Percentiles rank a stretch among this genome's conserved stretches.
Evolutionary conservation across 192 early-diverging fungal genomes (phyloP).

Genomic region (Rhizoclosmatium globosum): DNA sequence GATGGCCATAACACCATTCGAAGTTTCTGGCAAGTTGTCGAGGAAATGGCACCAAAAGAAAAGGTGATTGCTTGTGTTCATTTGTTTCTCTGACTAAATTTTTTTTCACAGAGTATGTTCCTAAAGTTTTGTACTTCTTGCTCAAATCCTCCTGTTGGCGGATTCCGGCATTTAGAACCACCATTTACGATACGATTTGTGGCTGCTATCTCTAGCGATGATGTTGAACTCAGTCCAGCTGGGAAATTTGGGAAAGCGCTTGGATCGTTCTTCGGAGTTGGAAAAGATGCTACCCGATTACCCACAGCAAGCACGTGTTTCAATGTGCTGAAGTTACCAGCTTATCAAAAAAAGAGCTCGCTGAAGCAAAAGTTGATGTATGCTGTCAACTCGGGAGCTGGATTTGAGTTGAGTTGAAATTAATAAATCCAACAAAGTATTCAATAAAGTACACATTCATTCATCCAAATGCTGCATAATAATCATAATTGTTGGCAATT

Average conservation of each 20-base stretch:
- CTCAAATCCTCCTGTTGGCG: constrained; percentile 49
- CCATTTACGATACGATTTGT: constrained; percentile 52
- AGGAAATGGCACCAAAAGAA: constrained; percentile 39
- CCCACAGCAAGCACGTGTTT: constrained; percentile 57
- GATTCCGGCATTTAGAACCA: constrained; percentile 48
- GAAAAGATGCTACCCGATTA: constrained; percentile 46
- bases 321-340: constrained; percentile 55
- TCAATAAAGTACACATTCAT: not conserved
- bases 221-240: not conserved
- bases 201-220: constrained; percentile 31
- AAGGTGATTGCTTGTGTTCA: constrained; percentile 2
- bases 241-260: constrained; percentile 31
- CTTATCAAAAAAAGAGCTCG: constrained; percentile 42
- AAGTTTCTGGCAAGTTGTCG: constrained; percentile 45
- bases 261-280: constrained; percentile 43
- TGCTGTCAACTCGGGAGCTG: constrained; percentile 50
- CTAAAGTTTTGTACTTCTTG: constrained; percentile 53
- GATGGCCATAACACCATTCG: constrained; percentile 47
- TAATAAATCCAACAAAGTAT: not conserved
- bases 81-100: not conserved
- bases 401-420: constrained; percentile 53
- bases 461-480: not conserved
- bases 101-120: constrained; percentile 36
- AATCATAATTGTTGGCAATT: no score
- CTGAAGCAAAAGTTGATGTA: constrained; percentile 51